Conservation (phyloP, 371 early-diverging fungal species). For the Lichtheimia corymbifera region DNA sequence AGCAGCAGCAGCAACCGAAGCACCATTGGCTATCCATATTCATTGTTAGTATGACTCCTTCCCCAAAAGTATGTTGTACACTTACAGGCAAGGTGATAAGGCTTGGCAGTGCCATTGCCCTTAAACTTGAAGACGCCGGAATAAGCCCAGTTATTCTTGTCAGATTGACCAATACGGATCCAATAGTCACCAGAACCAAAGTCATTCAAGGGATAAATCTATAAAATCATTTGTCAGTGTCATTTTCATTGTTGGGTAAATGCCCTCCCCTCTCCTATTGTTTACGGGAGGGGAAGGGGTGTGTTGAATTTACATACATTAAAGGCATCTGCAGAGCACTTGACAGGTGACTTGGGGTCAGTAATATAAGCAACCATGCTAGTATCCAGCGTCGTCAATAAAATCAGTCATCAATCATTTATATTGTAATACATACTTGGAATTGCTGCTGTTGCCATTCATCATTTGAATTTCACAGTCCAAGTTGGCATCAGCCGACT, state of each 20-base stretch:
- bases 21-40: constrained; percentile 12
- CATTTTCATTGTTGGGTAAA: not conserved
- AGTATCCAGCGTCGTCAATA: not conserved
- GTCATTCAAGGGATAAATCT: constrained; percentile 50
- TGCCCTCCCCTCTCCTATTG: not conserved
- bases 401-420: not conserved
- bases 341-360: constrained; percentile 18
- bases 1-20: constrained; percentile 12
- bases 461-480: constrained; percentile 48
- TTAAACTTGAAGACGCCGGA: constrained; percentile 44
- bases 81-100: constrained; percentile 36
- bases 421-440: constrained; percentile 29
- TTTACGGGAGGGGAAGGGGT: not conserved
- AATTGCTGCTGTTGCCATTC: constrained; percentile 39
- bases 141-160: constrained; percentile 37
- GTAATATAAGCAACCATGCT: constrained; percentile 31
- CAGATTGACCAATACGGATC: constrained; percentile 48
- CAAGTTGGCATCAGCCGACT: constrained; percentile 26
- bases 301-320: constrained; percentile 12
- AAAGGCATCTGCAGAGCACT: constrained; percentile 19
- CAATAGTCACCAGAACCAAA: constrained; percentile 49
- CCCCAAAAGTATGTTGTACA: not conserved
- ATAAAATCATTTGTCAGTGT: constrained; percentile 5
- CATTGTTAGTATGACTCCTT: not conserved
- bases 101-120: constrained; percentile 39